phyloP scores from a whole-genome alignment of 257 asterid genomes.

The Echium plantagineum region DNA sequence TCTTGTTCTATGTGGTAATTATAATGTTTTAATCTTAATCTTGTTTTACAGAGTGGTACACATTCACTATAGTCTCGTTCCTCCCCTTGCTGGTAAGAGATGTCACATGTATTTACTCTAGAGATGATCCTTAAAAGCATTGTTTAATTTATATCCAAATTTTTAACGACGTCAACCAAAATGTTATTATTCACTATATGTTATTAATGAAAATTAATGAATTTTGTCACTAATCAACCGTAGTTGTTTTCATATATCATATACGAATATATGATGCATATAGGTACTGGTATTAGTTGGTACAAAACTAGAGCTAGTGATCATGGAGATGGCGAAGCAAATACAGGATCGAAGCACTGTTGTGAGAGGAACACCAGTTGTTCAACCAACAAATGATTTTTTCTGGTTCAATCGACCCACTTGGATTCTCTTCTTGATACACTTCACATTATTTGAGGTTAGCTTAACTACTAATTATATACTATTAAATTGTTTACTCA shows the following conservation, averaged over 20 bases:
- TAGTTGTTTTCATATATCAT: too few relatives aligned
- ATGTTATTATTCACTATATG: too few relatives aligned
- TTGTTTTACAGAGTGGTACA: slow-evolving; percentile 46
- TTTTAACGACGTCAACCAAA: too few relatives aligned
- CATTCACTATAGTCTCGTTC: slow-evolving; percentile 37
- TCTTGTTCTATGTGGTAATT: too few relatives aligned
- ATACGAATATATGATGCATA: too few relatives aligned
- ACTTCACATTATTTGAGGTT: slow-evolving; percentile 49
- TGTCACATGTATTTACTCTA: neutral
- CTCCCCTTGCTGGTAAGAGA: slow-evolving; percentile 43
- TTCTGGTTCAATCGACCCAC: slow-evolving; percentile 58
- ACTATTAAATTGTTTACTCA: too few relatives aligned
- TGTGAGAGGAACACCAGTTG: slow-evolving; percentile 56
- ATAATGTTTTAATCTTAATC: neutral
- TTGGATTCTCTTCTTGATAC: slow-evolving; percentile 57
- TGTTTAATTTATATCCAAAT: too few relatives aligned
- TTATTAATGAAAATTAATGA: too few relatives aligned
- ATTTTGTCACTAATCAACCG: too few relatives aligned
- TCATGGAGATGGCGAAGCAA: slow-evolving; percentile 61
- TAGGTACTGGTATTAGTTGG: slow-evolving; percentile 47
- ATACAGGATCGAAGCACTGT: slow-evolving; percentile 41
- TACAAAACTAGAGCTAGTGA: slow-evolving; percentile 49
- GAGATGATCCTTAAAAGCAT: too few relatives aligned
- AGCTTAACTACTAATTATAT: neutral
- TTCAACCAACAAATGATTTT: slow-evolving; percentile 46